Evolutionary conservation across 139 green algal genomes (phyloP), one percentile per base, ranked within the genome.

Genomic region (Chlorella vulgaris): DNA sequence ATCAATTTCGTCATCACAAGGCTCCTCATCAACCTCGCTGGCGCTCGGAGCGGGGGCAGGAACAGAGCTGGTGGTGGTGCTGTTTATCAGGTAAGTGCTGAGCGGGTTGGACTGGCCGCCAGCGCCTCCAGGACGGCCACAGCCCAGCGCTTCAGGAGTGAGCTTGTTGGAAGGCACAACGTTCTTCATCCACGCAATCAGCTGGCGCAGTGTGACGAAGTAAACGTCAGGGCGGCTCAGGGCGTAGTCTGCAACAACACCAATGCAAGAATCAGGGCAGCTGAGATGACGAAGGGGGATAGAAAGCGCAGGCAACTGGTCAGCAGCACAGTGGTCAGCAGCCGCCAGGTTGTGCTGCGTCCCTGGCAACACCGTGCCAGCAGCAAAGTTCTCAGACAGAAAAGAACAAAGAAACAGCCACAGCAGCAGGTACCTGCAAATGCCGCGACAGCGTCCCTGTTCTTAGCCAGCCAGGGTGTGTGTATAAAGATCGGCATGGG

Each of bases 171-270:
- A 47, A 3, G 82, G 75, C 1, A 86, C 51, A 26, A 75, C 75
- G 43, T 83, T 74, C 31, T 80, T 65, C 76, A 86, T 84, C 82
- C 82, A 86, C 18, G 70, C 74, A 22, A 86, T 31, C 28, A 86
- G 66, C 70, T 86, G 82, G 51, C 73, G 65, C n/a, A 83, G 79
- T 39, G 82, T 86, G 19, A 86, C 75, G 26, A 86, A 86, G 71
- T 83, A 86, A 15, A 65, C 47, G 70, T 86, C 66, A 19, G 55
- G 55, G 62, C 71, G 35, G 28, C 31, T 35, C 40, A 75, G 68
- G 6, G 68, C 68, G 26, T 75, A 75, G 68, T 75, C 68, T 75
- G 68, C 68, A 39, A 8, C 15, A 58, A 15, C 47, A 15, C 13
- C 13, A 58, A 58, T 24, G 47, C 47, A 10, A 24, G 10, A 15